Evolutionary conservation across 2,329 filamentous ascomycete species (phyloP).

Genomic region (Tolypocladium paradoxum): DNA sequence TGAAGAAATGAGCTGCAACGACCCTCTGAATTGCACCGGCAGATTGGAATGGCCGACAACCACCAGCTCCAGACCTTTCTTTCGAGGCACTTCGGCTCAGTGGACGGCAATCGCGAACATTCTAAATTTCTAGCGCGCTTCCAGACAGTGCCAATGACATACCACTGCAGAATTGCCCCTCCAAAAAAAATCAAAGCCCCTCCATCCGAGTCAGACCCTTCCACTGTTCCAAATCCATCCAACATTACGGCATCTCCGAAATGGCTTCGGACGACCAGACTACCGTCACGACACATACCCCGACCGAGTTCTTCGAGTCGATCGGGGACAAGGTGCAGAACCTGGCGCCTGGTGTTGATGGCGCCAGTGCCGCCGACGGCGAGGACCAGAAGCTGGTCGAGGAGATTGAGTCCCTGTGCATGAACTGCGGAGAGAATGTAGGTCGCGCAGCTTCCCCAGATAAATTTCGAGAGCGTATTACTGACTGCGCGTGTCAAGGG

Average conservation of each 20-base stretch:
- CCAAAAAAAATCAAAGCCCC: constrained; percentile 11
- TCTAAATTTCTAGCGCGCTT: constrained; percentile 3
- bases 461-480: background rate
- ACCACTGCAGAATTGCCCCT: constrained; percentile 9
- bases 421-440: constrained; percentile 77
- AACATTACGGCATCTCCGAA: constrained; percentile 1
- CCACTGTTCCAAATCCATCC: constrained; percentile 8
- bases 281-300: constrained; percentile 23
- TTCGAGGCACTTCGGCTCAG: too few species aligned
- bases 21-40: background rate
- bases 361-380: constrained; percentile 17
- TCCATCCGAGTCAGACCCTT: constrained; percentile 5
- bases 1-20: constrained; percentile 23
- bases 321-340: constrained; percentile 52
- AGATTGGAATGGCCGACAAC: too few species aligned
- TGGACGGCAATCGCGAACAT: constrained; percentile 3
- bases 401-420: constrained; percentile 70
- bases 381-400: constrained; percentile 49
- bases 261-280: constrained; percentile 33
- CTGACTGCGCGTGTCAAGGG: constrained; percentile 43
- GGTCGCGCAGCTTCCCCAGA: constrained; percentile 11
- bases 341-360: constrained; percentile 29
- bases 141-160: constrained; percentile 4
- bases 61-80: background rate
- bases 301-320: constrained; percentile 47